Conservation (phyloP, 2,329 filamentous ascomycete genomes). For the Cytospora piceicola region DNA sequence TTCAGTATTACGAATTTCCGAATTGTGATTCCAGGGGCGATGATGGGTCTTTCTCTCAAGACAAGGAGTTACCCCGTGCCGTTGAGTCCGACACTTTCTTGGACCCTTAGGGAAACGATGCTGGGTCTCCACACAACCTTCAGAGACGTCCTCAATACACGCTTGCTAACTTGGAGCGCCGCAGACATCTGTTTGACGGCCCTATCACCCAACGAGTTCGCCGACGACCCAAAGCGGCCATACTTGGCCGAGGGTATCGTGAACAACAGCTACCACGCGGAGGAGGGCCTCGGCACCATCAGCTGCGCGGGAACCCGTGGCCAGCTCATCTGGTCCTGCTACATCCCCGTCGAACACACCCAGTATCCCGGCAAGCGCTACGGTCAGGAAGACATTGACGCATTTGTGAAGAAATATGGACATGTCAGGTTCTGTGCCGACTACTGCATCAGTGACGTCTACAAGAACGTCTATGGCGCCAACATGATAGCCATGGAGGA, state of each 20-base stretch:
- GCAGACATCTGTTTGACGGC: constrained; percentile 4
- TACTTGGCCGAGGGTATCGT: not conserved
- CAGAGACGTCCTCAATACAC: not conserved
- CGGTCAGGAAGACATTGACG: not conserved
- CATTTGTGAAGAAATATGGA: not conserved
- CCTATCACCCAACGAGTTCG: constrained; percentile 1
- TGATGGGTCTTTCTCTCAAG: not conserved
- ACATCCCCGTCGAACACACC: constrained; percentile 2
- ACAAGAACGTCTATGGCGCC: not conserved
- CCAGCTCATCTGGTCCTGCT: constrained; percentile 4
- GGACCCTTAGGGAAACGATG: not conserved
- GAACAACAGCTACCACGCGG: constrained; percentile 10
- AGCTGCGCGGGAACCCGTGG: not conserved
- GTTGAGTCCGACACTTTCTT: not conserved
- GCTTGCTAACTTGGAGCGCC: not conserved
- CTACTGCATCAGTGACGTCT: constrained; percentile 5
- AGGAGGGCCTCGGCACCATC: not conserved
- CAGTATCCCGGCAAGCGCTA: constrained; percentile 8
- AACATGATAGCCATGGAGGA: constrained; percentile 33
- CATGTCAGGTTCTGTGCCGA: not conserved
- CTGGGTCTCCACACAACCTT: not conserved
- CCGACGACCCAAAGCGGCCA: not conserved
- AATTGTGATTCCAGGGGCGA: not conserved
- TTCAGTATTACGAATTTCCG: not conserved
- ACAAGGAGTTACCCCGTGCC: not conserved